Conservation (phyloP, 768 basidiomycete genomes). For the Kwoniella europaea region DNA sequence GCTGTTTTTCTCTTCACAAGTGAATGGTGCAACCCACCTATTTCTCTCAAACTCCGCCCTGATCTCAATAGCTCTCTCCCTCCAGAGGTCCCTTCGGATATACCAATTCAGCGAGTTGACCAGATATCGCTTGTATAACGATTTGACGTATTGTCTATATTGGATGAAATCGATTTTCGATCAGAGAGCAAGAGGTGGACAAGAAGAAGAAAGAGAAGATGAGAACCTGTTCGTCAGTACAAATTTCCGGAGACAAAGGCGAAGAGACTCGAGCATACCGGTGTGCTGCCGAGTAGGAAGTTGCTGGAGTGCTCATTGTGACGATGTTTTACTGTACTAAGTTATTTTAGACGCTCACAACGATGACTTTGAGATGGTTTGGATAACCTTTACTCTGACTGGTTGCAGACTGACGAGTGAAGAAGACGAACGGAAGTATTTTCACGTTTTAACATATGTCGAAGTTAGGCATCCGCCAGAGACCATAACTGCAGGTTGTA, state of each 20-base stretch:
- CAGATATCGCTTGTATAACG: constrained; percentile 83
- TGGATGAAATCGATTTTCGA: too few relatives aligned
- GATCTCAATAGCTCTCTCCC: constrained; percentile 79
- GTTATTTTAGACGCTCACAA: not conserved
- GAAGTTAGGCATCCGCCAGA: not conserved
- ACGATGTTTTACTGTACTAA: not conserved
- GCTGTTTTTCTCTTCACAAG: not conserved
- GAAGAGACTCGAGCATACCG: too few relatives aligned
- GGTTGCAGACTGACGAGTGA: not conserved
- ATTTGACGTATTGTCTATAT: constrained; percentile 78
- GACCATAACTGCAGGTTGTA: not conserved
- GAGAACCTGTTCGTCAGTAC: not conserved
- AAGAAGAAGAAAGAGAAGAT: too few relatives aligned
- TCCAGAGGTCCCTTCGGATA: constrained; percentile 82
- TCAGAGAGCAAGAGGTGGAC: too few relatives aligned
- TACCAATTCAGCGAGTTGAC: constrained; percentile 90
- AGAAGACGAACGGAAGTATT: not conserved
- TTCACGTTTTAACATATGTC: not conserved
- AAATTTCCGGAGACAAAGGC: too few relatives aligned
- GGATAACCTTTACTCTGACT: constrained; percentile 11
- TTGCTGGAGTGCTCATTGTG: constrained; percentile 23
- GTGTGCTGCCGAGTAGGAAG: constrained; percentile 44
- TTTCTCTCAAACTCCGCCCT: constrained; percentile 92
- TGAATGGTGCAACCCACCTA: constrained; percentile 64
- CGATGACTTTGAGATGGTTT: not conserved